Conservation (phyloP, 2,329 filamentous ascomycete genomes). For the Trichoderma harzianum region DNA sequence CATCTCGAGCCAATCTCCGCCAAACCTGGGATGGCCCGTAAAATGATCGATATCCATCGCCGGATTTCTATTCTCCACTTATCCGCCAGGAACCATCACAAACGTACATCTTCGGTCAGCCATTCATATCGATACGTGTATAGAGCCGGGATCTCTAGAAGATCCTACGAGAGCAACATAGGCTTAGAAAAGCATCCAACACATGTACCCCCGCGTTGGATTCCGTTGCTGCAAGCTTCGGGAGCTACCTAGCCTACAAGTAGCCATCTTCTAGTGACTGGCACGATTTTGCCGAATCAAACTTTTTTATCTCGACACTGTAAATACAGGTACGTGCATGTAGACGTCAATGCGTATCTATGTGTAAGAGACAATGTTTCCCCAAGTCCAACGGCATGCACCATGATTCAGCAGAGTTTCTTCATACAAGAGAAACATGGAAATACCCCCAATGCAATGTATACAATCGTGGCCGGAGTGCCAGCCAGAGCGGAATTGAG, state of each 20-base stretch:
- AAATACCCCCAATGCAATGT: neutral
- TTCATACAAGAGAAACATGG: neutral
- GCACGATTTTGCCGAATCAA: neutral
- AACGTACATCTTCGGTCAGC: neutral
- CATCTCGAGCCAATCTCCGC: neutral
- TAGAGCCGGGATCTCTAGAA: neutral
- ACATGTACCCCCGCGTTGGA: neutral
- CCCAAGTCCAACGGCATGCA: neutral
- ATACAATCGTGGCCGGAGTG: neutral
- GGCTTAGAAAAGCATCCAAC: neutral
- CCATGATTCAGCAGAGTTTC: neutral
- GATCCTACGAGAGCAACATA: neutral
- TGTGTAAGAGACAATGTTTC: neutral
- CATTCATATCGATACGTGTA: neutral
- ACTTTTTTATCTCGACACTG: neutral
- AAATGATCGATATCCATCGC: neutral
- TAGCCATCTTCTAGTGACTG: neutral
- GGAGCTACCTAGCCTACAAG: neutral
- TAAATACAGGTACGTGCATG: neutral
- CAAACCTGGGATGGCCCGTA: neutral
- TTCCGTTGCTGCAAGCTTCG: neutral
- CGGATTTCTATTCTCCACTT: neutral
- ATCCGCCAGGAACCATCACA: neutral
- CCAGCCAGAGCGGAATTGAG: neutral
- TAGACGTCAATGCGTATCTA: neutral